phyloP scores from a whole-genome alignment of 805 yeast species.

The Wickerhamomyces ciferrii region DNA sequence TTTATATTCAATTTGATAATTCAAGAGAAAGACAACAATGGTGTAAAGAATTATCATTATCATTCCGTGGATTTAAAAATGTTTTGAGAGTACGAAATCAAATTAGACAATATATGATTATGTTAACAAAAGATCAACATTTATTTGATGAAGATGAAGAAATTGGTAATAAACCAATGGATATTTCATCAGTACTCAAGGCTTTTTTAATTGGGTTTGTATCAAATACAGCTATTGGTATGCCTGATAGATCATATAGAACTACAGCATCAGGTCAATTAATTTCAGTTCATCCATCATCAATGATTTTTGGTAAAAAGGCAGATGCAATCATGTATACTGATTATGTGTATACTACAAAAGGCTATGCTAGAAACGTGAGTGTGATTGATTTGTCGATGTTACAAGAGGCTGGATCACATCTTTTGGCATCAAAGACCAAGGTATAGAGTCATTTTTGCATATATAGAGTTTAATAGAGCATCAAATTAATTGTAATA shows the following conservation, averaged over 20 bases:
- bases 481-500: not conserved
- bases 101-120: slow-evolving; percentile 59
- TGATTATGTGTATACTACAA: slow-evolving; percentile 89
- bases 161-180: slow-evolving; percentile 29
- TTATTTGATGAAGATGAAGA: slow-evolving; percentile 21
- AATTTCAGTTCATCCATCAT: slow-evolving; percentile 86
- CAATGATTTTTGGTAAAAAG: slow-evolving; percentile 75
- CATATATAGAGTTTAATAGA: too few species aligned
- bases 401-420: slow-evolving; percentile 61
- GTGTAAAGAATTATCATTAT: slow-evolving; percentile 78
- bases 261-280: slow-evolving; percentile 82
- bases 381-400: slow-evolving; percentile 75
- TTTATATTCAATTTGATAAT: slow-evolving; percentile 39
- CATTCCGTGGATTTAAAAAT: slow-evolving; percentile 73
- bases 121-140: slow-evolving; percentile 34
- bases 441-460: slow-evolving; percentile 7
- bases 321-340: slow-evolving; percentile 89
- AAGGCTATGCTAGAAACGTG: slow-evolving; percentile 90
- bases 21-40: slow-evolving; percentile 62
- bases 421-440: slow-evolving; percentile 10
- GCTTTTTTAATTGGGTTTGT: slow-evolving; percentile 80
- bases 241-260: slow-evolving; percentile 90
- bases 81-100: slow-evolving; percentile 75
- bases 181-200: slow-evolving; percentile 58
- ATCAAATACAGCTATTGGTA: slow-evolving; percentile 87